phyloP scores from a whole-genome alignment of 1,284 basidiomycete species.

The Psilocybe mexicana region DNA sequence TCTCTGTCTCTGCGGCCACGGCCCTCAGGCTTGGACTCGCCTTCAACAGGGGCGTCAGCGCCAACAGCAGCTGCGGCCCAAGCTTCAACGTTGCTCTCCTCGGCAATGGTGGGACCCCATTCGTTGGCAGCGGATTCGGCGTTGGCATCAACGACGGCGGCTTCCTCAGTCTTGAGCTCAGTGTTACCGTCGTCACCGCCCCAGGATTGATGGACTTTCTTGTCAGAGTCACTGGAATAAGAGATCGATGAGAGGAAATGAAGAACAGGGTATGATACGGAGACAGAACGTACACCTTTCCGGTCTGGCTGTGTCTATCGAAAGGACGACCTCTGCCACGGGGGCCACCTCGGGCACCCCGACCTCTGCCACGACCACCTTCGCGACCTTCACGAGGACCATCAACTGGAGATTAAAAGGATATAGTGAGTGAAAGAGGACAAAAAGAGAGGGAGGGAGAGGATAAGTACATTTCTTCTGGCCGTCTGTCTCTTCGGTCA shows the following conservation, averaged over 20 bases:
- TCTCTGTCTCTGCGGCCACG: constrained; percentile 54
- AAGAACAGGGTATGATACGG: constrained; percentile 1
- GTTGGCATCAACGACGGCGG: constrained; percentile 58
- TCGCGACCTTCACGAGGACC: constrained; percentile 28
- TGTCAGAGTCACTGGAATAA: constrained; percentile 76
- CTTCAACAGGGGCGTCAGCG: constrained; percentile 34
- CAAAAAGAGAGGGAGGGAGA: constrained; percentile 3
- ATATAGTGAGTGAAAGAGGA: constrained; percentile 18
- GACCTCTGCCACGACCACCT: constrained; percentile 37
- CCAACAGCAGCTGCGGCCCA: constrained; percentile 28
- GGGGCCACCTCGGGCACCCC: constrained; percentile 44
- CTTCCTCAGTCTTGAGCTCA: constrained; percentile 78
- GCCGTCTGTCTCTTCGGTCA: constrained; percentile 46
- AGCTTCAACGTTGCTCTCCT: constrained; percentile 27
- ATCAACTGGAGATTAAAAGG: constrained; percentile 42
- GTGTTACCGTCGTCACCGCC: constrained; percentile 83
- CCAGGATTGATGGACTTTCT: constrained; percentile 92
- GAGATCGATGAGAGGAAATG: constrained; percentile 2
- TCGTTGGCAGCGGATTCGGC: constrained; percentile 44
- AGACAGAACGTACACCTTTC: constrained; percentile 63
- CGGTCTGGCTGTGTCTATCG: constrained; percentile 84
- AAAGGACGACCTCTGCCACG: constrained; percentile 70
- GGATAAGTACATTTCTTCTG: constrained; percentile 50
- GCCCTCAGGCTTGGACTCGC: constrained; percentile 42
- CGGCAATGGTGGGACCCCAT: constrained; percentile 37